These are phyloP conservation scores for Zostera marina DNA, from an alignment of 116 monocot species.

Conservation along the genomic window DNA sequence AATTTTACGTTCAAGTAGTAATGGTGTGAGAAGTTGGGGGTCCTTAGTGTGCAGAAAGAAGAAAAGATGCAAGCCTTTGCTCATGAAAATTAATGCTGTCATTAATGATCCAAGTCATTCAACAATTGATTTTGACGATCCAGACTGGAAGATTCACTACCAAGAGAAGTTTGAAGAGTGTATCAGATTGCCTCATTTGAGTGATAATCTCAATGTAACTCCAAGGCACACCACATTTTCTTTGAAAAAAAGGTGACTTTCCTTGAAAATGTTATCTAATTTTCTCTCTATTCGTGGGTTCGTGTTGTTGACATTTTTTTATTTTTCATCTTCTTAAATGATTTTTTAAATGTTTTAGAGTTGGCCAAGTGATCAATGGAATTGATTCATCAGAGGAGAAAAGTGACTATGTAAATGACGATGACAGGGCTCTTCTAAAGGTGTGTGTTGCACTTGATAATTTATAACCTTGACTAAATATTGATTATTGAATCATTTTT, in stretches of 20 bases:
- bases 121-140: slow-evolving; percentile 41
- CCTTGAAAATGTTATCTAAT: too few relatives aligned
- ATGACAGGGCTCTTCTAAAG: slow-evolving; percentile 81
- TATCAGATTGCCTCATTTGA: slow-evolving; percentile 68
- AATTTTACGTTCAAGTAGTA: neutral
- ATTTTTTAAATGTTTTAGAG: too few relatives aligned
- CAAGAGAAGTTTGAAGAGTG: slow-evolving; percentile 51
- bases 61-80: slow-evolving; percentile 3
- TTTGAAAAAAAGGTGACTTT: slow-evolving; percentile 22
- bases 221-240: slow-evolving; percentile 71
- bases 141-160: slow-evolving; percentile 51
- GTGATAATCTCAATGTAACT: slow-evolving; percentile 54
- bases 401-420: slow-evolving; percentile 67
- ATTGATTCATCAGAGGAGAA: too few relatives aligned
- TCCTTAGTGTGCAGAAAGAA: slow-evolving; percentile 1
- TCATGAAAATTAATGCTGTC: slow-evolving; percentile 21
- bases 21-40: neutral
- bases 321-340: too few relatives aligned
- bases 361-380: too few relatives aligned
- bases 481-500: neutral
- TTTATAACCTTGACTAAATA: neutral
- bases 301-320: too few relatives aligned
- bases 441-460: slow-evolving; percentile 15
- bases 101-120: slow-evolving; percentile 17
- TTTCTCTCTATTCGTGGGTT: too few relatives aligned